Evolutionary conservation across 495 filamentous ascomycete genomes (phyloP).

Genomic region (Parathielavia appendiculata): DNA sequence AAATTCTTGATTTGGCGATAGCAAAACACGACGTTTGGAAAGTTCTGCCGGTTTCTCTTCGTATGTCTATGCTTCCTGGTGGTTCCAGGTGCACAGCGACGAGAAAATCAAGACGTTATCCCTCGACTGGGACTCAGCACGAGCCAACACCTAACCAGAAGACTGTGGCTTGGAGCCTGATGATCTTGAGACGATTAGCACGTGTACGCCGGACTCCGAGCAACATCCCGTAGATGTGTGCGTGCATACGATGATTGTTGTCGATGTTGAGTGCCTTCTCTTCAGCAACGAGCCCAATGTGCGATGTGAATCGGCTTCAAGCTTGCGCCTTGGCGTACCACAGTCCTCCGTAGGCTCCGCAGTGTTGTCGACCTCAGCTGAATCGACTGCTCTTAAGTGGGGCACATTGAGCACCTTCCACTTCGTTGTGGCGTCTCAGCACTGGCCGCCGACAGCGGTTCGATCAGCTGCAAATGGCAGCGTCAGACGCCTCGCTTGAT

Average conservation of each 20-base stretch:
- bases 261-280: no score
- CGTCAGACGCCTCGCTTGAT: no score
- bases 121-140: not conserved
- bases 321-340: no score
- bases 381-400: no score
- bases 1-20: not conserved
- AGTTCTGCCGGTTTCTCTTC: slow-evolving; percentile 1
- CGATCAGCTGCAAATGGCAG: not conserved
- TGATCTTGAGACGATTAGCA: not conserved
- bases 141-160: not conserved
- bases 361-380: not conserved
- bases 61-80: not conserved
- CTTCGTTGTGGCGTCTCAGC: no score
- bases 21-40: not conserved
- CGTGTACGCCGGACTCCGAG: not conserved
- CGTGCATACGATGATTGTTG: no score
- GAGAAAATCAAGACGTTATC: not conserved
- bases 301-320: no score
- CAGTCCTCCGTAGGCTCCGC: no score
- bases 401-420: no score
- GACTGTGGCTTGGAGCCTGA: slow-evolving; percentile 4
- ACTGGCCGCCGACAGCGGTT: no score
- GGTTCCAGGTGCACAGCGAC: not conserved
- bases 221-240: no score
- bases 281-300: no score